These are phyloP conservation scores for Coprinopsis sp. DNA, from an alignment of 768 basidiomycete species.

Conservation along the genomic window DNA sequence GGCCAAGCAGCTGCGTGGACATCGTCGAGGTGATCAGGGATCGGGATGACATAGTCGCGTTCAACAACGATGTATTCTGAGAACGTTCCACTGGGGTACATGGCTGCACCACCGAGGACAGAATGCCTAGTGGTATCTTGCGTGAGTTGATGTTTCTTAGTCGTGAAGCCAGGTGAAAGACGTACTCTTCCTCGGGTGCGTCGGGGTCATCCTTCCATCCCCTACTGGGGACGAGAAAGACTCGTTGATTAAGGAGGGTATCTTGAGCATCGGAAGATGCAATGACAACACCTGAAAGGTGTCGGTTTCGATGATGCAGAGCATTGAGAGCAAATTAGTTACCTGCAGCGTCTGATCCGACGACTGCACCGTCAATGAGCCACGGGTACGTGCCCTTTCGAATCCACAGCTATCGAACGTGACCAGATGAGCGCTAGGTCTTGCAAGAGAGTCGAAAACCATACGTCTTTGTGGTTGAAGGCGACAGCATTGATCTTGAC, in stretches of 20 bases:
- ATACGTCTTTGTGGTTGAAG: too few species aligned
- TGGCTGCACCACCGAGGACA: conserved; percentile 56
- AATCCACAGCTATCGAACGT: conserved; percentile 71
- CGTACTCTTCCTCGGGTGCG: conserved; percentile 62
- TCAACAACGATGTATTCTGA: conserved; percentile 72
- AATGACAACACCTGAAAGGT: conserved; percentile 53
- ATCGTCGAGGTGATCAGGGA: conserved; percentile 65
- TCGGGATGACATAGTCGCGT: conserved; percentile 58
- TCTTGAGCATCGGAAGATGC: conserved; percentile 52
- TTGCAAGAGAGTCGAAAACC: too few species aligned
- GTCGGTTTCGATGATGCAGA: neutral
- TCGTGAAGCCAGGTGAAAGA: neutral
- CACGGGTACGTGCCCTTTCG: conserved; percentile 63
- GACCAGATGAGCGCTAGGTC: too few species aligned
- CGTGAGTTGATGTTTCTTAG: conserved; percentile 19
- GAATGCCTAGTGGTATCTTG: conserved; percentile 39
- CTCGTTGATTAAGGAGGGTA: conserved; percentile 53
- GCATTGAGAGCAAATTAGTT: conserved; percentile 11
- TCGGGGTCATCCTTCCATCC: conserved; percentile 67
- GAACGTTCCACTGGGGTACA: conserved; percentile 64
- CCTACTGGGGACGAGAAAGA: conserved; percentile 68
- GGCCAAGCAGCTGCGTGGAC: conserved; percentile 75
- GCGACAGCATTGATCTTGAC: too few species aligned
- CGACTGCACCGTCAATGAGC: conserved; percentile 52
- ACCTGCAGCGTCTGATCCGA: conserved; percentile 78